phyloP scores from a whole-genome alignment of 495 filamentous ascomycete species.

The Penicillium pancosmium region DNA sequence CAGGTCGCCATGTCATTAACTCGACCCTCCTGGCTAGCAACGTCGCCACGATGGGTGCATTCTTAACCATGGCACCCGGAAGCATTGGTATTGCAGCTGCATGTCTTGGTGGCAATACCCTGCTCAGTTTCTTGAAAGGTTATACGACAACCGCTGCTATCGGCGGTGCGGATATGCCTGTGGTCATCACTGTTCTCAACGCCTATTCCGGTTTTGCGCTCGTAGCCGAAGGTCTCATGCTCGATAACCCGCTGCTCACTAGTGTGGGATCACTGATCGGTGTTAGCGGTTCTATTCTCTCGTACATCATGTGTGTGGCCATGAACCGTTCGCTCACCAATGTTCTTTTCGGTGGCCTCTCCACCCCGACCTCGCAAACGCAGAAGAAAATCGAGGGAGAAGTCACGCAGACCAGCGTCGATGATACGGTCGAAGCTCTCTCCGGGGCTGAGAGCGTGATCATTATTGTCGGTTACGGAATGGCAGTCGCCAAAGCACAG shows the following conservation, averaged over 20 bases:
- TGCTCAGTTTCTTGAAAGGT: constrained; percentile 77
- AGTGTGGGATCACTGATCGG: constrained; percentile 81
- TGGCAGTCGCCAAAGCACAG: constrained; percentile 87
- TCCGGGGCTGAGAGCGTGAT: constrained; percentile 74
- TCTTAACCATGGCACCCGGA: constrained; percentile 74
- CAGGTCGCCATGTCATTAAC: constrained; percentile 71
- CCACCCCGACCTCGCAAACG: constrained; percentile 52
- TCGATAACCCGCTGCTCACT: constrained; percentile 78
- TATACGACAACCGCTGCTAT: constrained; percentile 82
- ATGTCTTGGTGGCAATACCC: constrained; percentile 70
- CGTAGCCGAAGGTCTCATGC: constrained; percentile 83
- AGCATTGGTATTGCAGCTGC: constrained; percentile 72
- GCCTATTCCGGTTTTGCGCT: constrained; percentile 84
- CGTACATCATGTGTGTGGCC: constrained; percentile 79
- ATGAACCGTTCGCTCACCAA: constrained; percentile 84
- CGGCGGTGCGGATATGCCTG: constrained; percentile 85
- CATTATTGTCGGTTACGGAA: constrained; percentile 83
- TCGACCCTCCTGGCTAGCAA: constrained; percentile 69
- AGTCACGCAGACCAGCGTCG: constrained; percentile 69
- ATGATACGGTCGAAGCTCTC: constrained; percentile 73
- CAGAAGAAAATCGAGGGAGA: constrained; percentile 75
- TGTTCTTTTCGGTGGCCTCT: constrained; percentile 78
- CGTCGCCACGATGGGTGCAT: constrained; percentile 75
- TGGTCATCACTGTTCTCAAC: constrained; percentile 84
- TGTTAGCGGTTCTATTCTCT: constrained; percentile 79